phyloP scores from a whole-genome alignment of 1,139 yeast species.

The Lodderomyces oxycetoniae region DNA sequence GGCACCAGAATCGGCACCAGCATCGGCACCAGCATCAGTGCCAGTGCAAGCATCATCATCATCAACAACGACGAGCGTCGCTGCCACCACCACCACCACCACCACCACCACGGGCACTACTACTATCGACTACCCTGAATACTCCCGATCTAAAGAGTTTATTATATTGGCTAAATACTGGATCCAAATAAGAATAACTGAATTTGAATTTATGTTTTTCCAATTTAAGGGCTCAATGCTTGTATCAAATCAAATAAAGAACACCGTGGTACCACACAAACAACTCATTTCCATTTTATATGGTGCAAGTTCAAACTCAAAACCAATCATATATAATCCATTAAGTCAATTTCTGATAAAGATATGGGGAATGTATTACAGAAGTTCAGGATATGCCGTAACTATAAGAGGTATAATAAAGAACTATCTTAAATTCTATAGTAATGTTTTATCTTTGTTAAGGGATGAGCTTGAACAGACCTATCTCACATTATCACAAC shows the following conservation, averaged over 20 bases:
- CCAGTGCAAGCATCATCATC: too few relatives aligned
- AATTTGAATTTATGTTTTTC: constrained; percentile 28
- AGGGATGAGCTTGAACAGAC: constrained; percentile 11
- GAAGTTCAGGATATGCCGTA: constrained; percentile 16
- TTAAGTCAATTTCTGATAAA: constrained; percentile 15
- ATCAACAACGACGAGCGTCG: too few relatives aligned
- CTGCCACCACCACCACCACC: too few relatives aligned
- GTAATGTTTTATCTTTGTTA: constrained; percentile 15
- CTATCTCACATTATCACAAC: background rate
- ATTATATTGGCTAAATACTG: constrained; percentile 23
- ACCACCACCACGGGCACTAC: too few relatives aligned
- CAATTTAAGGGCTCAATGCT: constrained; percentile 29
- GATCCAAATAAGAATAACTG: constrained; percentile 28
- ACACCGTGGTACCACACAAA: constrained; percentile 26
- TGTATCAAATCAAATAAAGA: constrained; percentile 25
- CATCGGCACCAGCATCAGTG: background rate
- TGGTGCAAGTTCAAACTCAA: constrained; percentile 14
- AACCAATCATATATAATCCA: too few relatives aligned
- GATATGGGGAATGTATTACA: constrained; percentile 27
- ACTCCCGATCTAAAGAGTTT: constrained; percentile 17
- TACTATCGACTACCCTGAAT: too few relatives aligned
- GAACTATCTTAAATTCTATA: constrained; percentile 21
- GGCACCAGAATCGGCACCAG: background rate
- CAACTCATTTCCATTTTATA: constrained; percentile 16
- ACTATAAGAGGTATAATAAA: constrained; percentile 18